These are phyloP conservation scores for Tetracentron sinense DNA, from an alignment of 164 flowering plant species.

Conservation along the genomic window DNA sequence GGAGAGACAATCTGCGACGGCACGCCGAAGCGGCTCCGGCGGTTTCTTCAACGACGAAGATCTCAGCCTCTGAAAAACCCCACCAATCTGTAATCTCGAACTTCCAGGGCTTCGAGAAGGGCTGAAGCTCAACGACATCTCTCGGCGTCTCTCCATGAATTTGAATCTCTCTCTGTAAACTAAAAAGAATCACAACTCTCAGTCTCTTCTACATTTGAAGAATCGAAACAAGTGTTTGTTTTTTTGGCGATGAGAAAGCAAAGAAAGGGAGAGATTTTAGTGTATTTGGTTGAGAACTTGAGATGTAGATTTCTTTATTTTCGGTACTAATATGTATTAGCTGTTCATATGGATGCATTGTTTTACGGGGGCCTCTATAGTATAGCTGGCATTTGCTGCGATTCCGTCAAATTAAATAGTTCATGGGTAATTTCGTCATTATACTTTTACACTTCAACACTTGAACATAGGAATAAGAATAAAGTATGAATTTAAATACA, in stretches of 20 bases:
- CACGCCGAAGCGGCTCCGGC: conserved; percentile 92
- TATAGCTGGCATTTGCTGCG: background rate
- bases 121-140: conserved; percentile 42
- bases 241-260: background rate
- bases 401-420: background rate
- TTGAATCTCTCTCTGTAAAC: background rate
- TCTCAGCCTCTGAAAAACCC: conserved; percentile 56
- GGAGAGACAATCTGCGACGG: conserved; percentile 89
- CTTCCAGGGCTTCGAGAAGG: conserved; percentile 32
- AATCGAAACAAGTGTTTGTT: background rate
- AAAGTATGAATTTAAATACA: no score
- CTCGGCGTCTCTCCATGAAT: background rate
- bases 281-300: background rate
- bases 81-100: conserved; percentile 46
- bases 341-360: background rate
- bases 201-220: conserved; percentile 2
- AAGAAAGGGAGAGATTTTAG: background rate
- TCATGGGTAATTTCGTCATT: background rate
- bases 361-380: background rate
- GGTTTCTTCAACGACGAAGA: conserved; percentile 76
- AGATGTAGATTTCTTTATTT: background rate
- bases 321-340: background rate
- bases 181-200: background rate
- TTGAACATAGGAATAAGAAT: no score
- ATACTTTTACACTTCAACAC: no score